Evolutionary conservation across 805 yeast species (phyloP), one percentile per base, ranked within the genome.

Genomic region (Cyberlindnera petersonii): DNA sequence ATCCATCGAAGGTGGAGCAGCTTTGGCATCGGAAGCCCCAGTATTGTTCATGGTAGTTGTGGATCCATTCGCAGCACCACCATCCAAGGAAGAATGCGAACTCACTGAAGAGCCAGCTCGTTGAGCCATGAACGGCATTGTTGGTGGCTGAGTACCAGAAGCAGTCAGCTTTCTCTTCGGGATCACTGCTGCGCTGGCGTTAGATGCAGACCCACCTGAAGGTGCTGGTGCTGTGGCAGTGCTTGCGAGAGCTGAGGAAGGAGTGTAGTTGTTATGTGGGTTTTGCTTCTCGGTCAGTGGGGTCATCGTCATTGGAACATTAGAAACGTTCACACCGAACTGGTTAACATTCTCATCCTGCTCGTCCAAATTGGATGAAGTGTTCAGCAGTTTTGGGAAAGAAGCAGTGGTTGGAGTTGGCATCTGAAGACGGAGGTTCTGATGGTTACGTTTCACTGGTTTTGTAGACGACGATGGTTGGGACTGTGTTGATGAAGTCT

Each of bases 221-320:
- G 26, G 16, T 4, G 20, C 24, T 2, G 37, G 9, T 9, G 34
- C 16, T 17, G 43, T 10, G 11, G 24, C 27, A 18, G 20, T 33
- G 11, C 17, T 18, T 11, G 27, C 6, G 16, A 21, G 13, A 11
- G 35, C 15, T 14, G 18, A 18, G n/a, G 33, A 5, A n/a, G 26
- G 18, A 21, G 13, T 11, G 13, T 11, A 11, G 7, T 4, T 32
- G 24, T 31, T 35, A 11, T 22, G 43, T 20, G 33, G 48, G 16
- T 35, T 28, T 33, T 63, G 57, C 39, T 67, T 79, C 49, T 85
- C 94, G 3, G 86, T 72, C 5, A 84, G 77, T 2, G 93, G 94
- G 0, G 94, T 85, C 93, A 85, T 84, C 0, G 86, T 75, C 50
- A 79, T 64, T 1, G 86, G 79, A 4, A 73, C 57, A 39, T 64